These are phyloP conservation scores for Tritrichomonas musculus DNA, from an alignment of 208 protist species.

Conservation along the genomic window DNA sequence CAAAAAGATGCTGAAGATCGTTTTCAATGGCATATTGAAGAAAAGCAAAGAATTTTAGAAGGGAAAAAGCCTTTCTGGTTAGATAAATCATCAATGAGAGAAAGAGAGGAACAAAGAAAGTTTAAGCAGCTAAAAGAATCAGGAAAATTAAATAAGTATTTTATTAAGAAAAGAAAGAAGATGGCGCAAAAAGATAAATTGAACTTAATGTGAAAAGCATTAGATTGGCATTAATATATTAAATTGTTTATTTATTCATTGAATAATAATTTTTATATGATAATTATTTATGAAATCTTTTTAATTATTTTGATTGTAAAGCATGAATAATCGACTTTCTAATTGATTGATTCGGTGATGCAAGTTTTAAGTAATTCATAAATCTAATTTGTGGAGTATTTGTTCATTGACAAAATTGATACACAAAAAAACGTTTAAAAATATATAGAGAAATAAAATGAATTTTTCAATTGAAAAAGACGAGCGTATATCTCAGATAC, in stretches of 20 bases:
- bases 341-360: neutral
- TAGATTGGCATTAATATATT: neutral
- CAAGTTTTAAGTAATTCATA: neutral
- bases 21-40: neutral
- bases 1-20: neutral
- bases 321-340: neutral
- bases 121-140: neutral
- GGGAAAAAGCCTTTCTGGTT: neutral
- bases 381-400: neutral
- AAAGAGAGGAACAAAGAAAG: neutral
- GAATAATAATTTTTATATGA: neutral
- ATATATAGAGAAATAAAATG: too few species aligned
- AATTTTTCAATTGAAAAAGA: too few species aligned
- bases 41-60: conserved; percentile 15
- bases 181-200: neutral
- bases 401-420: neutral
- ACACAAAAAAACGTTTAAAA: too few species aligned
- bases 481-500: too few species aligned
- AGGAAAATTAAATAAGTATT: neutral
- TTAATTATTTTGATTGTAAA: neutral
- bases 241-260: neutral
- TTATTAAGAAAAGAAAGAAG: neutral
- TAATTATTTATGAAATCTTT: neutral
- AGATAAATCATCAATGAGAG: neutral
- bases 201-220: neutral